Percentiles rank a stretch among this genome's conserved stretches.
Conservation (phyloP, 108 stramenopile genomes). For the Nitzschia sp. region DNA sequence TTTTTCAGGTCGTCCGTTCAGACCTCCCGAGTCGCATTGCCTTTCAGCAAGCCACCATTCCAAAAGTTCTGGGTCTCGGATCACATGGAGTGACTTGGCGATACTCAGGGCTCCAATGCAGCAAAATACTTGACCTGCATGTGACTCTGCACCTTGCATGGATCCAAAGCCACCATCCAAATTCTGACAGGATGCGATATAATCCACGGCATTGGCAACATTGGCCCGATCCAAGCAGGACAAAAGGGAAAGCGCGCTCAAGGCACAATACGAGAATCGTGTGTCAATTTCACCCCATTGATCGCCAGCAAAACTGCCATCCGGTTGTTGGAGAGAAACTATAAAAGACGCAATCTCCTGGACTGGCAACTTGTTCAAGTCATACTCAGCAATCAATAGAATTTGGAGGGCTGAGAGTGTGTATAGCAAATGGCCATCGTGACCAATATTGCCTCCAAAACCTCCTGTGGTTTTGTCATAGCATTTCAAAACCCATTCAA, state of each 20-base stretch:
- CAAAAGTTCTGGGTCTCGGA: constrained; percentile 71
- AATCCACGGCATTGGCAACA: constrained; percentile 66
- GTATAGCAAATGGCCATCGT: constrained; percentile 96
- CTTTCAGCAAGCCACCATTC: constrained; percentile 99
- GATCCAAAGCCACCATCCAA: constrained; percentile 98
- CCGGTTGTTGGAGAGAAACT: constrained; percentile 81
- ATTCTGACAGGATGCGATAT: constrained; percentile 85
- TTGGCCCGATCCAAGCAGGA: constrained; percentile 63
- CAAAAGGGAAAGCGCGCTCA: constrained; percentile 81
- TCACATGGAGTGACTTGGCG: constrained; percentile 70
- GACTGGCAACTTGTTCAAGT: constrained; percentile 26
- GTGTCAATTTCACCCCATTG: constrained; percentile 98
- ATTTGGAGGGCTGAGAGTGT: constrained; percentile 98
- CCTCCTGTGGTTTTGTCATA: constrained; percentile 77
- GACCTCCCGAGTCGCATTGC: constrained; percentile 96
- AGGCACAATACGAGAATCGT: constrained; percentile 96
- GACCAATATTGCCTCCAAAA: constrained; percentile 93
- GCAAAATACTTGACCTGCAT: constrained; percentile 97
- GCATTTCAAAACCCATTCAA: constrained; percentile 93
- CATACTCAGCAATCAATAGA: constrained; percentile 79
- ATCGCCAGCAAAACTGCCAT: constrained; percentile 97
- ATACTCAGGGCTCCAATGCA: constrained; percentile 96
- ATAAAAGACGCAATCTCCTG: constrained; percentile 76
- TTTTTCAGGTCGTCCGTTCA: constrained; percentile 98
- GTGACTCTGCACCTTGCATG: constrained; percentile 93